These are phyloP conservation scores for Cucurbitaria berberidis DNA, from an alignment of 2,329 filamentous ascomycete species.

Conservation along the genomic window DNA sequence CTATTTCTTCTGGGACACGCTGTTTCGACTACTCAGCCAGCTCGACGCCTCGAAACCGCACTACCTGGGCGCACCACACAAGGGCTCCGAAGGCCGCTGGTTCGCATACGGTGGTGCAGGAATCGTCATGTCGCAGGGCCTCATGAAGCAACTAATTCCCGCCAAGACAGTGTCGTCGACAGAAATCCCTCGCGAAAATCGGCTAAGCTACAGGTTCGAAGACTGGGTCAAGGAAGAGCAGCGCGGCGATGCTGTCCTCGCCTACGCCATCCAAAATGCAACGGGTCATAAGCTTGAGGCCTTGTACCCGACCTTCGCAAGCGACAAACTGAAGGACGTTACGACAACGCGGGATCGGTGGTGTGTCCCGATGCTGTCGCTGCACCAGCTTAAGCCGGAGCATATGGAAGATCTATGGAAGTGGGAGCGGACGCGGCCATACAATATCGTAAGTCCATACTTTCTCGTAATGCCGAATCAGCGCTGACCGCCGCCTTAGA, in stretches of 20 bases:
- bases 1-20: conserved; percentile 49
- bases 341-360: conserved; percentile 49
- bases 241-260: conserved; percentile 50
- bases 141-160: conserved; percentile 58
- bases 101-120: conserved; percentile 56
- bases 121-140: conserved; percentile 55
- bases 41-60: conserved; percentile 46
- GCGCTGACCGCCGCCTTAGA: conserved; percentile 17
- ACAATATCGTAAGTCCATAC: conserved; percentile 33
- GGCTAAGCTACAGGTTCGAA: conserved; percentile 40
- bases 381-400: conserved; percentile 49
- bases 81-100: conserved; percentile 35
- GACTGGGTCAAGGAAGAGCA: conserved; percentile 53
- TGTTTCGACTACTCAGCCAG: conserved; percentile 51
- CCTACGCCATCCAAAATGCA: conserved; percentile 46
- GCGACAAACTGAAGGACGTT: conserved; percentile 58
- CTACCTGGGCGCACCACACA: conserved; percentile 51
- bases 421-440: conserved; percentile 52
- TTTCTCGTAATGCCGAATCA: not conserved
- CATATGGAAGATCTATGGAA: conserved; percentile 59
- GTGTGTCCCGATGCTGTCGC: conserved; percentile 52
- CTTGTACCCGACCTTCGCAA: conserved; percentile 48
- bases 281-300: conserved; percentile 46
- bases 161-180: conserved; percentile 22
- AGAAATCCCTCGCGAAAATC: conserved; percentile 42